Conservation (phyloP, 2,329 filamentous ascomycete genomes). For the Neofusicoccum kwambonambiense region DNA sequence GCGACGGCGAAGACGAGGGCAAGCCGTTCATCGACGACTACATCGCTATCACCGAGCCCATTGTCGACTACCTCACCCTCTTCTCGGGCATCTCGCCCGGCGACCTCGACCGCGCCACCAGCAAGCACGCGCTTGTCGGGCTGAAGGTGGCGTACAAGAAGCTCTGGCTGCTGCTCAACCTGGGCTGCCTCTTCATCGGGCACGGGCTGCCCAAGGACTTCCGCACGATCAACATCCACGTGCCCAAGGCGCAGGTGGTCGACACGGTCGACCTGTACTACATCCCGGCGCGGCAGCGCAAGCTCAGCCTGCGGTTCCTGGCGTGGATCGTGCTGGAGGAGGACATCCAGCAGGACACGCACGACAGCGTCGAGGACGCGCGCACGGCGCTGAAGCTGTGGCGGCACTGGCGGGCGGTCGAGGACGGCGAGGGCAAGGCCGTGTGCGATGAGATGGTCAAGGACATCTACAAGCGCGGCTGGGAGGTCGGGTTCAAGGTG, state of each 20-base stretch:
- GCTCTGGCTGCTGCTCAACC: constrained; percentile 91
- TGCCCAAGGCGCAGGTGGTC: constrained; percentile 85
- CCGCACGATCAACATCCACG: constrained; percentile 95
- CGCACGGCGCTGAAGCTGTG: constrained; percentile 85
- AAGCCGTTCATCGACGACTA: constrained; percentile 96
- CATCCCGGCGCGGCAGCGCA: constrained; percentile 75
- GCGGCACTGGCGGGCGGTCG: constrained; percentile 85
- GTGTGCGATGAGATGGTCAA: constrained; percentile 79
- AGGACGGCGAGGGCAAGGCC: constrained; percentile 84
- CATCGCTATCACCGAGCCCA: constrained; percentile 83
- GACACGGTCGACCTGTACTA: constrained; percentile 94
- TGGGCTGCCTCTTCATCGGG: constrained; percentile 90
- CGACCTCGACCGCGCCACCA: constrained; percentile 77
- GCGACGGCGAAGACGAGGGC: constrained; percentile 60
- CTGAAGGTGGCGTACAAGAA: constrained; percentile 97
- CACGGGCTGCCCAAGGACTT: constrained; percentile 95
- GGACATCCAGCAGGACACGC: constrained; percentile 87
- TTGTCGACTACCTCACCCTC: constrained; percentile 92
- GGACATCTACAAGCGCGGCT: constrained; percentile 73
- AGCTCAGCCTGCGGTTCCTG: constrained; percentile 84
- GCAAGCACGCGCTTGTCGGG: constrained; percentile 77
- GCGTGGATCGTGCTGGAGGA: constrained; percentile 90
- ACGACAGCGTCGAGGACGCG: constrained; percentile 95
- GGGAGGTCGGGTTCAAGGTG: constrained; percentile 50
- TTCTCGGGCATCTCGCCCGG: constrained; percentile 88